These are phyloP conservation scores for Erigeron philadelphicus DNA, from an alignment of 140 eudicot genomes.

Conservation along the genomic window DNA sequence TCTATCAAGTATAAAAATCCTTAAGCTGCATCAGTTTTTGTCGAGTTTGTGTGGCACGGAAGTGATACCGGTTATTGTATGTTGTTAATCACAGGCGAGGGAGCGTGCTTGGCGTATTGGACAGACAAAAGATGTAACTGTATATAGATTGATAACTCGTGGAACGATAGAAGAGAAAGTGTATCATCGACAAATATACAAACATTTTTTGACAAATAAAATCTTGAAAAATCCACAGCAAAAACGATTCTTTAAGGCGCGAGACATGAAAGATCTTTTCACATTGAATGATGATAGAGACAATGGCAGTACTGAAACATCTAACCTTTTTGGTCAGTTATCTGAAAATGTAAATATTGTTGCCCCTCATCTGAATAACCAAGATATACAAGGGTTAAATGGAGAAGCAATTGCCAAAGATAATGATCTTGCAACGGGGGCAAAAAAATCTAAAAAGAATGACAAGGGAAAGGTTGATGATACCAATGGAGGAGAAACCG, in stretches of 20 bases:
- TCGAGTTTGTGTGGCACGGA: not conserved
- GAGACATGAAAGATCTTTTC: slow-evolving; percentile 93
- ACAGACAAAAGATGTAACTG: slow-evolving; percentile 76
- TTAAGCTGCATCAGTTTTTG: not conserved
- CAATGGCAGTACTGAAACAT: slow-evolving; percentile 69
- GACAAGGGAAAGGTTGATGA: slow-evolving; percentile 39
- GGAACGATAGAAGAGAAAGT: slow-evolving; percentile 97
- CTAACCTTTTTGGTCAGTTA: slow-evolving; percentile 69
- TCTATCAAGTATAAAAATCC: not conserved
- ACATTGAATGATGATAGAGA: slow-evolving; percentile 61
- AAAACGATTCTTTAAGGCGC: slow-evolving; percentile 83
- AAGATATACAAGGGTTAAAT: slow-evolving; percentile 21
- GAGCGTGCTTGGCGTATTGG: slow-evolving; percentile 99
- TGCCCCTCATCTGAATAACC: slow-evolving; percentile 38
- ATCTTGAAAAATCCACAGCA: slow-evolving; percentile 89
- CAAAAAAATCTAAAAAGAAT: slow-evolving; percentile 23
- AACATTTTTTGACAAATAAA: slow-evolving; percentile 86
- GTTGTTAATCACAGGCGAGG: slow-evolving; percentile 63
- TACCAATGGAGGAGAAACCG: slow-evolving; percentile 45
- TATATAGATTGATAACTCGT: slow-evolving; percentile 86
- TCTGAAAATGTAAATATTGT: slow-evolving; percentile 65
- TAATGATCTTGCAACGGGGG: slow-evolving; percentile 23
- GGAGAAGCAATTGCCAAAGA: slow-evolving; percentile 13
- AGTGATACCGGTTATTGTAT: not conserved
- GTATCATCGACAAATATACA: slow-evolving; percentile 91